Conservation (phyloP, 1,284 basidiomycete genomes). For the Pyrrhoderma lamaoense region DNA sequence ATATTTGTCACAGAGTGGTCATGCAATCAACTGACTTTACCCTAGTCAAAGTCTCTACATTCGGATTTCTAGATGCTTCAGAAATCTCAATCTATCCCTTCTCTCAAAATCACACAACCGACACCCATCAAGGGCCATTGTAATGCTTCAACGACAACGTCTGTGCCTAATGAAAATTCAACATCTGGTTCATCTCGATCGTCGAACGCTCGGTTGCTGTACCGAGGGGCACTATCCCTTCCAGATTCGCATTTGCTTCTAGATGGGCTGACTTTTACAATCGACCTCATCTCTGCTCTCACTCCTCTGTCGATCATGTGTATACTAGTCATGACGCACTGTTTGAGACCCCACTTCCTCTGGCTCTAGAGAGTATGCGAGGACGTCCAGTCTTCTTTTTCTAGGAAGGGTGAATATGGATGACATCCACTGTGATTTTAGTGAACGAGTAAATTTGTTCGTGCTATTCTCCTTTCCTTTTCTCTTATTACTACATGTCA, state of each 20-base stretch:
- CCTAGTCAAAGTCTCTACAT: too few relatives aligned
- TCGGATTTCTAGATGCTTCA: not conserved
- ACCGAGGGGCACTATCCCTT: conserved; percentile 66
- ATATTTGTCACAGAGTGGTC: too few relatives aligned
- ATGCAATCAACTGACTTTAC: too few relatives aligned
- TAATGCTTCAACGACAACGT: not conserved
- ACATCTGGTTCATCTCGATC: not conserved
- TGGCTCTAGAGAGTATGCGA: conserved; percentile 74
- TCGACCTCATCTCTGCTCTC: conserved; percentile 27
- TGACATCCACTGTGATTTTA: conserved; percentile 53
- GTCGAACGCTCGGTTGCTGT: conserved; percentile 45
- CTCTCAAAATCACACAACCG: not conserved
- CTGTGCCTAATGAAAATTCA: not conserved
- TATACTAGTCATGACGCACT: conserved; percentile 26
- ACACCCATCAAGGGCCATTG: not conserved
- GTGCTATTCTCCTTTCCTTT: conserved; percentile 24
- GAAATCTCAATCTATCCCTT: conserved; percentile 4
- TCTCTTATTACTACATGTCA: not conserved
- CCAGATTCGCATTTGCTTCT: conserved; percentile 64
- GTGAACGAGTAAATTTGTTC: conserved; percentile 55
- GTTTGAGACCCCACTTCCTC: conserved; percentile 59
- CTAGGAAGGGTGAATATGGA: conserved; percentile 44
- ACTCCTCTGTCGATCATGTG: conserved; percentile 22
- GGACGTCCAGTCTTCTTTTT: conserved; percentile 58
- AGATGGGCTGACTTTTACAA: conserved; percentile 66